Evolutionary conservation across 2,329 filamentous ascomycete species (phyloP), one percentile per base, ranked within the genome.

Genomic region (Fusarium sp.): DNA sequence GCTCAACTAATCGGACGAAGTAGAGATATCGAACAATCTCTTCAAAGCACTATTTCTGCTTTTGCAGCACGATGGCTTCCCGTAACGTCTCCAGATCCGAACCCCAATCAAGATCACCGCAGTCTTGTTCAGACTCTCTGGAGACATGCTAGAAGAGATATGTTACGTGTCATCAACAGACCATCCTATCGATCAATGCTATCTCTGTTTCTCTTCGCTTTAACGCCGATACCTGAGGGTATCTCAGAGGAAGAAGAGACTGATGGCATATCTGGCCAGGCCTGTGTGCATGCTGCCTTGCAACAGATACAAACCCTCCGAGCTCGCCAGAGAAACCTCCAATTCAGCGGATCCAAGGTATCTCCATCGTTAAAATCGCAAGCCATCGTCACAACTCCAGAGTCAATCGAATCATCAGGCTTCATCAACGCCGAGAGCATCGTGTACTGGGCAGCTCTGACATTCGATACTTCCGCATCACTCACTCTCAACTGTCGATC

Each of bases 121-220:
- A 33, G 35, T 17, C 50, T 73, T 21, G 67, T 73, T 13, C 70
- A 69, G 50, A 58, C 21, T 37, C 77, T 69, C 0, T 82, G 80
- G 80, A 73, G 80, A 37, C 53, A 72, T 23, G 72, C 79, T 2
- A 73, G 80, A 11, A 74, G 75, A 23, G 77, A 80, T 41, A 79
- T 81, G 76, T 71, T 80, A 10, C 74, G 76, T 18, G 75, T 80
- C 17, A 80, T 81, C 46, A 81, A 82, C 37, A 73, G 79, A 1
- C 76, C 79, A 1, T 80, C 77, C 0, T 81, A 82, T 50, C 75
- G 78, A 11, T 81, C 80, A 1, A 79, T 80, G 67, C 66, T 81
- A 3, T 76, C 78, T 0, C 61, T 82, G 2, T 77, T 80, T 51
- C 71, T 82, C 1, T 82, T 81, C 54, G 77, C 78, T 5, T 57